phyloP scores from a whole-genome alignment of 2,329 filamentous ascomycete genomes.

The Fusarium avenaceum region DNA sequence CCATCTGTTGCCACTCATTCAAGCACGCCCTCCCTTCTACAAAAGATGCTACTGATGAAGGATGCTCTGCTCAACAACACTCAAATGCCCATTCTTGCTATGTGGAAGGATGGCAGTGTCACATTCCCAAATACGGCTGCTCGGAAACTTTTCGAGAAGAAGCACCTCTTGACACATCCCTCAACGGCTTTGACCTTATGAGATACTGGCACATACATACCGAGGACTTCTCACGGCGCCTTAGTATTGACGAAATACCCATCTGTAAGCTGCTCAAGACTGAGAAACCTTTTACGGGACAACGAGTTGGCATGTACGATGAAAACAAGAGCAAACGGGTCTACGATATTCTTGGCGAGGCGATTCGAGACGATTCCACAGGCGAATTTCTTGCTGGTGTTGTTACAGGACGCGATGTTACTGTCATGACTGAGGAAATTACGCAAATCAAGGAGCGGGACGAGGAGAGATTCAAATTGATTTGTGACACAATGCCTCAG shows the following conservation, averaged over 20 bases:
- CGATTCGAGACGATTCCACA: constrained; percentile 74
- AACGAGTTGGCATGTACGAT: constrained; percentile 74
- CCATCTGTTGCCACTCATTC: constrained; percentile 68
- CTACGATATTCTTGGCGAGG: constrained; percentile 76
- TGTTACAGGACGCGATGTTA: constrained; percentile 79
- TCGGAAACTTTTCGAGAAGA: constrained; percentile 63
- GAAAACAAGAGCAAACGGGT: constrained; percentile 65
- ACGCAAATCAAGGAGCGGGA: constrained; percentile 77
- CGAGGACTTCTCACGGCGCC: constrained; percentile 72
- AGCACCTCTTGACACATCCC: constrained; percentile 56
- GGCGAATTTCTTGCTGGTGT: constrained; percentile 81
- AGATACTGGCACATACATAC: constrained; percentile 72
- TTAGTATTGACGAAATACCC: constrained; percentile 73
- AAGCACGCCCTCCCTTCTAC: constrained; percentile 73
- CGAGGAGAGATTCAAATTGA: constrained; percentile 79
- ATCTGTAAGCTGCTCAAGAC: constrained; percentile 74
- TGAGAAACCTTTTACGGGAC: constrained; percentile 69
- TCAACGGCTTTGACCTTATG: constrained; percentile 69
- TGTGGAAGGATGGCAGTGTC: constrained; percentile 85
- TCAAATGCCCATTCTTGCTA: constrained; percentile 79
- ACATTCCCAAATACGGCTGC: constrained; percentile 79
- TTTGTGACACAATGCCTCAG: constrained; percentile 80
- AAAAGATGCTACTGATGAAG: constrained; percentile 81
- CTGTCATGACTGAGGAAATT: constrained; percentile 76
- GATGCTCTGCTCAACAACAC: constrained; percentile 83